A percentile compares a stretch with the other conserved stretches of the same genome.
These are phyloP conservation scores for Nadsonia starkeyi-henricii DNA, from an alignment of 1,139 yeast genomes.

Conservation along the genomic window DNA sequence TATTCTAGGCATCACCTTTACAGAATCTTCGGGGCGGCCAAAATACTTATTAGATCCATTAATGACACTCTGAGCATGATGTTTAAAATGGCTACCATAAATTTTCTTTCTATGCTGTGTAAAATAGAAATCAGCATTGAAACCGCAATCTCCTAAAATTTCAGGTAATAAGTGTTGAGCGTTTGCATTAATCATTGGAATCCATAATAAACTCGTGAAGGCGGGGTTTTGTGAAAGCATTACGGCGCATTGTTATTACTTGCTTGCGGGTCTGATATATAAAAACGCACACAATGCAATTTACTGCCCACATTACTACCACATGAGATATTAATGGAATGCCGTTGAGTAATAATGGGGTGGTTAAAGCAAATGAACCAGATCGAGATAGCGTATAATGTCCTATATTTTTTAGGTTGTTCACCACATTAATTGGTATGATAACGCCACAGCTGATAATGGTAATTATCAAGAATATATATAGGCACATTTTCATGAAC, in stretches of 20 bases:
- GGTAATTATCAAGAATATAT: constrained; percentile 21
- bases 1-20: not conserved
- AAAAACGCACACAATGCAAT: constrained; percentile 17
- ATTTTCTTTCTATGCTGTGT: not conserved
- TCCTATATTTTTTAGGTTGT: constrained; percentile 16
- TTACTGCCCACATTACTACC: constrained; percentile 22
- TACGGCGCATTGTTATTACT: constrained; percentile 19
- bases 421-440: constrained; percentile 26
- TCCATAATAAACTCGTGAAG: constrained; percentile 16
- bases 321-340: constrained; percentile 24
- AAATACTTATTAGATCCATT: too few species aligned
- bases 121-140: constrained; percentile 5
- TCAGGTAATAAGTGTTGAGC: constrained; percentile 17
- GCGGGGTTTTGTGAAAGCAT: constrained; percentile 21
- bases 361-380: constrained; percentile 25
- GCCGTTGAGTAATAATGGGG: constrained; percentile 24
- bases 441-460: constrained; percentile 23
- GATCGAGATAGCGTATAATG: constrained; percentile 15
- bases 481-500: constrained; percentile 23
- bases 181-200: constrained; percentile 24
- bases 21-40: not conserved
- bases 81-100: too few species aligned
- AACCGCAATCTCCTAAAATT: constrained; percentile 3
- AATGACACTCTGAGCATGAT: too few species aligned
- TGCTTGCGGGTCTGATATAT: constrained; percentile 20